These are phyloP conservation scores for Apiospora marii DNA, from an alignment of 2,329 filamentous ascomycete species.

Conservation along the genomic window DNA sequence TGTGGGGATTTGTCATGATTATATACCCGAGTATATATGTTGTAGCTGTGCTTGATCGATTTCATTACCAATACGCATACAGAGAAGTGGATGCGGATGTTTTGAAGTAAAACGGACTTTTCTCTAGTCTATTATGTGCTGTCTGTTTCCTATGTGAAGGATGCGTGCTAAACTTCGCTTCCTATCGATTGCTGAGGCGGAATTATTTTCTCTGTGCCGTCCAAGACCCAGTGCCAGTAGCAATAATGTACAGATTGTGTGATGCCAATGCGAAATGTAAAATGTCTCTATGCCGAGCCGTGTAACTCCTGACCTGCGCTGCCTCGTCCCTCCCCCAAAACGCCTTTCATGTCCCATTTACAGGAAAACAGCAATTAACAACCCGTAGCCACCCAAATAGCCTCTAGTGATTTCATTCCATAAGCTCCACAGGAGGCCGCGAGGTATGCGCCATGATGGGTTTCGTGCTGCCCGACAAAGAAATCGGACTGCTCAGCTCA, in stretches of 20 bases:
- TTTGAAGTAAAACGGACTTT: neutral
- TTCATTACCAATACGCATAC: neutral
- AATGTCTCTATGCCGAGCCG: neutral
- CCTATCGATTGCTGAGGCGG: neutral
- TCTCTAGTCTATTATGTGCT: conserved; percentile 19
- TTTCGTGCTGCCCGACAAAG: conserved; percentile 45
- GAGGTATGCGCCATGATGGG: conserved; percentile 67
- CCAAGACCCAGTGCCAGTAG: neutral
- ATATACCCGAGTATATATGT: neutral
- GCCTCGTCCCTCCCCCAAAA: neutral
- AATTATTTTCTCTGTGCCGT: neutral
- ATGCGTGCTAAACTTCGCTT: conserved; percentile 1
- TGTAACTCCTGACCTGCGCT: conserved; percentile 20
- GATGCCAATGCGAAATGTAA: neutral
- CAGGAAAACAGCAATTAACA: neutral
- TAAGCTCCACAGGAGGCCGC: conserved; percentile 71
- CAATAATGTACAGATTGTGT: conserved; percentile 13
- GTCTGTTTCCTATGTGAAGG: conserved; percentile 10
- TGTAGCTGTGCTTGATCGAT: neutral
- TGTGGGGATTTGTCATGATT: neutral
- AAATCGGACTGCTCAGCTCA: conserved; percentile 48
- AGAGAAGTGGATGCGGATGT: neutral
- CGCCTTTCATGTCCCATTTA: conserved; percentile 3
- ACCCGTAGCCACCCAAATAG: neutral
- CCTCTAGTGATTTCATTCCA: conserved; percentile 47